Evolutionary conservation across 768 basidiomycete species (phyloP).

Genomic region (Terana coerulea): DNA sequence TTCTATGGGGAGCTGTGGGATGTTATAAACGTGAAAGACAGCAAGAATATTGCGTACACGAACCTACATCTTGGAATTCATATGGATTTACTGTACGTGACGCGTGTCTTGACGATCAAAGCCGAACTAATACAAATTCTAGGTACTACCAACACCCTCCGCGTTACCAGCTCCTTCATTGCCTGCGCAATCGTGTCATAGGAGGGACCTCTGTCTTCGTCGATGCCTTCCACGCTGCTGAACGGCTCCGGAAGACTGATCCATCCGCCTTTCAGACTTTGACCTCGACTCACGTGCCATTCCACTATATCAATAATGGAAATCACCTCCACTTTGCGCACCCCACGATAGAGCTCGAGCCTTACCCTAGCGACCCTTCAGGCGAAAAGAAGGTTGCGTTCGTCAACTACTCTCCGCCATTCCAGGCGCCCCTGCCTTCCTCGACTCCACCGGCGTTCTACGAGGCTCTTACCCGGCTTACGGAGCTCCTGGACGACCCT

Average conservation of each 20-base stretch:
- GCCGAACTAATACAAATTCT: background rate
- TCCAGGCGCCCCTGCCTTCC: slow-evolving; percentile 76
- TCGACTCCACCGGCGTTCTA: slow-evolving; percentile 56
- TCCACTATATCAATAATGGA: slow-evolving; percentile 89
- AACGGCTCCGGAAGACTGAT: slow-evolving; percentile 40
- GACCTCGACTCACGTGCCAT: slow-evolving; percentile 64
- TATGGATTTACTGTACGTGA: slow-evolving; percentile 84
- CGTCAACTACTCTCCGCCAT: slow-evolving; percentile 93
- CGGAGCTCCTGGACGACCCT: slow-evolving; percentile 49
- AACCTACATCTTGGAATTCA: slow-evolving; percentile 84
- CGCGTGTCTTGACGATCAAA: background rate
- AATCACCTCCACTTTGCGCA: slow-evolving; percentile 75
- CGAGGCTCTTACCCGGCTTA: slow-evolving; percentile 58
- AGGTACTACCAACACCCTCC: slow-evolving; percentile 90
- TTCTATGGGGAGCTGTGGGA: slow-evolving; percentile 93
- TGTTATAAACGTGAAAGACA: slow-evolving; percentile 69
- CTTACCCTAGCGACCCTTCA: slow-evolving; percentile 14
- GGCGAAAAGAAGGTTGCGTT: slow-evolving; percentile 39
- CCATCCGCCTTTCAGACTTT: slow-evolving; percentile 57
- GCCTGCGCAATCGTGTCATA: slow-evolving; percentile 74
- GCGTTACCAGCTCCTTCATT: slow-evolving; percentile 90
- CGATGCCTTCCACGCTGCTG: slow-evolving; percentile 69
- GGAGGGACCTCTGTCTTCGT: slow-evolving; percentile 89
- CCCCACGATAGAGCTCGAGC: slow-evolving; percentile 67
- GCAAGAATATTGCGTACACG: slow-evolving; percentile 93